These are phyloP conservation scores for Pseudogymnoascus pannorum DNA, from an alignment of 2,329 filamentous ascomycete genomes.

Conservation along the genomic window DNA sequence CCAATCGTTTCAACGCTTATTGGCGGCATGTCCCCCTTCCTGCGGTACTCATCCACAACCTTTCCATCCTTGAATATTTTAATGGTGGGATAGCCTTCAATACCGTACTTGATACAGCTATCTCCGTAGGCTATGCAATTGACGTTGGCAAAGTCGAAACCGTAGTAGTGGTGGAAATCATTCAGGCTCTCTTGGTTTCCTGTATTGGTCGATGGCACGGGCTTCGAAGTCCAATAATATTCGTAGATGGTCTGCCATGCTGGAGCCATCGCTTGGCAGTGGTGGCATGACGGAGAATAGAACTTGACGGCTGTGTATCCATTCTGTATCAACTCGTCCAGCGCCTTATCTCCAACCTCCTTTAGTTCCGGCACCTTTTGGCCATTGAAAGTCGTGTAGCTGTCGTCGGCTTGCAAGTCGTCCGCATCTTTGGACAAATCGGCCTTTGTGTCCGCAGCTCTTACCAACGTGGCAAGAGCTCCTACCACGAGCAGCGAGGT, in stretches of 20 bases:
- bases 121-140: conserved; percentile 83
- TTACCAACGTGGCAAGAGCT: conserved; percentile 3
- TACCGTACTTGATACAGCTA: conserved; percentile 60
- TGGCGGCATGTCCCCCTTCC: conserved; percentile 57
- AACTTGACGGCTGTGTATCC: conserved; percentile 49
- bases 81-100: conserved; percentile 69
- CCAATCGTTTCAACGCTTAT: conserved; percentile 40
- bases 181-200: conserved; percentile 39
- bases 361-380: conserved; percentile 40
- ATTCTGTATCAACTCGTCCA: conserved; percentile 39
- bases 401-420: conserved; percentile 1
- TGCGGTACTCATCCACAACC: conserved; percentile 53
- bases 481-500: conserved; percentile 8
- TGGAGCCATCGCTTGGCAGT: conserved; percentile 56
- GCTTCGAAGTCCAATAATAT: conserved; percentile 83
- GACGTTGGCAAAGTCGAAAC: conserved; percentile 78
- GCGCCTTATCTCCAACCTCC: conserved; percentile 34
- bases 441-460: neutral
- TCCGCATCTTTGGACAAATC: conserved; percentile 10
- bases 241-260: conserved; percentile 90
- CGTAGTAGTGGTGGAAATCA: conserved; percentile 59
- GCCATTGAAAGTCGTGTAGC: conserved; percentile 38
- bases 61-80: conserved; percentile 74
- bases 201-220: conserved; percentile 34
- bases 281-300: conserved; percentile 40